Conservation (phyloP, 345 rosid species). For the thale cress (Arabidopsis thaliana) region TAIR10.1 NC_003071.7:9256501-9257000, state of each 20-base stretch:
- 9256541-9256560: not conserved
- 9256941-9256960: conserved; percentile 19
- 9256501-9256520: not conserved
- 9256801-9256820: not conserved
- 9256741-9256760: not conserved
- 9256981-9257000: conserved; percentile 10
- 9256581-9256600: not conserved
- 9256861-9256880: conserved; percentile 14
- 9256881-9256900: conserved; percentile 28
- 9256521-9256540: not conserved
- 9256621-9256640: not conserved
- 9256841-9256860: conserved; percentile 8
- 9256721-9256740: not conserved
- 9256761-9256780: too few species aligned
- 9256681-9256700: conserved; percentile 8
- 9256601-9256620: too few species aligned
- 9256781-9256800: not conserved
- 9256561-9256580: not conserved
- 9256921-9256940: conserved; percentile 40
- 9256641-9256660: not conserved
- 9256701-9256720: not conserved
- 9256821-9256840: conserved; percentile 2
- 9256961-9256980: conserved; percentile 38
- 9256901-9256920: conserved; percentile 29
- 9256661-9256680: not conserved